phyloP scores from a whole-genome alignment of 129 eudicot species.

The Glebionis coronaria region DNA sequence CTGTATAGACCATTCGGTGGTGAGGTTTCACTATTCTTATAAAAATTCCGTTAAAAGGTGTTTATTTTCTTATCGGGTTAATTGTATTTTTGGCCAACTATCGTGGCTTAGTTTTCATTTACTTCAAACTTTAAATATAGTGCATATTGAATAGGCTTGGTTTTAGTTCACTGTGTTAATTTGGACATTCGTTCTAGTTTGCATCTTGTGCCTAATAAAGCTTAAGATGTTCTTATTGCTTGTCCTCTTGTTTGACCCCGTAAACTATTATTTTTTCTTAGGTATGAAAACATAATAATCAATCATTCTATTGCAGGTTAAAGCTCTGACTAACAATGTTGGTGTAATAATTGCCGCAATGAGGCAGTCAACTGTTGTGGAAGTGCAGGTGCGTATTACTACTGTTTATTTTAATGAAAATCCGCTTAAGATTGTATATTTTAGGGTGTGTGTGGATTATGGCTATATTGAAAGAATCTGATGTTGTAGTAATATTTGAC shows the following conservation, averaged over 20 bases:
- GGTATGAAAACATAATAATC: too few relatives aligned
- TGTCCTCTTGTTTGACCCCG: too few relatives aligned
- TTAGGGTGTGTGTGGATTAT: not conserved
- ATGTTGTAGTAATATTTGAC: too few relatives aligned
- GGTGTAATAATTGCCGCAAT: conserved; percentile 49
- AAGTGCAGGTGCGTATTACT: conserved; percentile 48
- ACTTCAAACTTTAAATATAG: not conserved
- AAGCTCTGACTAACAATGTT: conserved; percentile 41
- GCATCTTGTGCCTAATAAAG: not conserved
- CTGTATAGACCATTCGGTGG: too few relatives aligned
- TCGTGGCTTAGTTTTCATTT: too few relatives aligned
- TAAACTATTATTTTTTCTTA: too few relatives aligned
- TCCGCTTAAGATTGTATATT: not conserved
- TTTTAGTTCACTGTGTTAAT: conserved; percentile 4
- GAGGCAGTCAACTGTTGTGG: conserved; percentile 46
- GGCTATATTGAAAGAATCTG: too few relatives aligned
- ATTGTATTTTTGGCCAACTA: too few relatives aligned
- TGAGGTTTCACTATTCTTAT: too few relatives aligned
- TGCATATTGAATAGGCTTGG: conserved; percentile 3
- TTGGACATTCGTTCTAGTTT: not conserved
- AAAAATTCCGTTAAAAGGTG: too few relatives aligned
- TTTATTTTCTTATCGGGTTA: too few relatives aligned
- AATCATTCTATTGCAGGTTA: conserved; percentile 40
- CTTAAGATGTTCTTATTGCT: too few relatives aligned
- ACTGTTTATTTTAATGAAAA: not conserved